Evolutionary conservation across 352 stramenopile species (phyloP), one percentile per base, ranked within the genome.

Genomic region (Proteromonas lacertae): DNA sequence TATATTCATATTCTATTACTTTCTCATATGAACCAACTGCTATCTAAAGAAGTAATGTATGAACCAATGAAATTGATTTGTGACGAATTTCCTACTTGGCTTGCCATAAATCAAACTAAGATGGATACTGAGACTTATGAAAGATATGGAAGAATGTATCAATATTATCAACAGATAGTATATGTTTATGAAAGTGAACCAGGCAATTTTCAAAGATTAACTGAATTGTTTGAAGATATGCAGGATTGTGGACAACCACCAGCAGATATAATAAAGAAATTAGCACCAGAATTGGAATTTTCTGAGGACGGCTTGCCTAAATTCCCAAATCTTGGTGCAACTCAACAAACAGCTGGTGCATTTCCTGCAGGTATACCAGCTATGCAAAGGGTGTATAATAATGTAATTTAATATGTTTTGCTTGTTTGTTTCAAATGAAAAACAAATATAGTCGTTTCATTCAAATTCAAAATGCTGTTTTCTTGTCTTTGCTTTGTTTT

Each of bases 21-120:
- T n/a, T n/a, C n/a, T n/a, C n/a, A n/a, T n/a, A 38, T 38, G 33
- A 28, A 17, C 6, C 33, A 38, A n/a, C n/a, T 38, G 10, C 33
- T 38, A 5, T 38, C 33, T 2, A 26, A 29, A 38, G 33, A 38
- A 5, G 8, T 38, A 8, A 38, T 38, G 33, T 38, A 38, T 38
- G 33, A 38, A 2, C 33, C 33, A 26, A 38, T 17, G 2, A 38
- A 38, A 20, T 6, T 17, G 14, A 29, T 38, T 12, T 38, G 33
- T 20, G 19, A 29, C 2, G 28, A 38, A 29, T 38, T 38, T 16
- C 33, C 33, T 17, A 19, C 26, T 5, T 38, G 33, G 33, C 14
- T 38, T 7, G 33, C 33, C 4, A 26, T 32, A 13, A 32, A 32
- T 12, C 5, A 17, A 12, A 14, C 2, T 5, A 16, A 32, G 4